Evolutionary conservation across 1,139 yeast genomes (phyloP).

Genomic region (Geotrichum bryndzae): DNA sequence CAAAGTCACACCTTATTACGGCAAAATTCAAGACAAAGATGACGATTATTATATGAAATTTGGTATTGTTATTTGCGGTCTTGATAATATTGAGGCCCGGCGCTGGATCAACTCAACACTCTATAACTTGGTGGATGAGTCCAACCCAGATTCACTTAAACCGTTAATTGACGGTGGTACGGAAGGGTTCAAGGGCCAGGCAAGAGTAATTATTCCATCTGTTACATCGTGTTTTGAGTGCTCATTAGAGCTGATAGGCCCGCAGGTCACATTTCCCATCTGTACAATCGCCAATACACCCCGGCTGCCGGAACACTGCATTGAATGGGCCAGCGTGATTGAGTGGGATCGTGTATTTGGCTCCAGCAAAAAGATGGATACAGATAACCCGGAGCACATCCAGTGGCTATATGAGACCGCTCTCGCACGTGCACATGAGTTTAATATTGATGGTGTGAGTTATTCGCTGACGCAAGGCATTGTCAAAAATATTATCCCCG

Average conservation of each 20-base stretch:
- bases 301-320: conserved; percentile 86
- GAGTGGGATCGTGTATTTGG: conserved; percentile 61
- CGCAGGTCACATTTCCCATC: conserved; percentile 72
- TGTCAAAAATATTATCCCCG: conserved; percentile 87
- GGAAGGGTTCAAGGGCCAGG: conserved; percentile 91
- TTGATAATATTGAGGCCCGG: conserved; percentile 86
- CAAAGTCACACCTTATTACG: conserved; percentile 51
- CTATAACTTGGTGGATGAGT: conserved; percentile 51
- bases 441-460: conserved; percentile 67
- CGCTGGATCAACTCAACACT: conserved; percentile 84
- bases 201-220: conserved; percentile 80
- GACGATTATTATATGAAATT: conserved; percentile 62
- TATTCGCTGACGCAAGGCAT: conserved; percentile 73
- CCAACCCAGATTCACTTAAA: conserved; percentile 50
- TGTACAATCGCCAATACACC: conserved; percentile 96
- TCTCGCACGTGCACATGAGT: conserved; percentile 51
- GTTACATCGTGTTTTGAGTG: conserved; percentile 90
- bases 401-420: conserved; percentile 60
- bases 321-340: conserved; percentile 81
- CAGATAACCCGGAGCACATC: conserved; percentile 64
- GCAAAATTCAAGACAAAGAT: conserved; percentile 67
- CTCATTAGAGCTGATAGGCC: conserved; percentile 68
- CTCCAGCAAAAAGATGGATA: conserved; percentile 47
- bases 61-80: conserved; percentile 73
- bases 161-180: conserved; percentile 95